Base-by-base conservation (phyloP, 805 yeast genomes). In the Ogataea ganodermae region DNA sequence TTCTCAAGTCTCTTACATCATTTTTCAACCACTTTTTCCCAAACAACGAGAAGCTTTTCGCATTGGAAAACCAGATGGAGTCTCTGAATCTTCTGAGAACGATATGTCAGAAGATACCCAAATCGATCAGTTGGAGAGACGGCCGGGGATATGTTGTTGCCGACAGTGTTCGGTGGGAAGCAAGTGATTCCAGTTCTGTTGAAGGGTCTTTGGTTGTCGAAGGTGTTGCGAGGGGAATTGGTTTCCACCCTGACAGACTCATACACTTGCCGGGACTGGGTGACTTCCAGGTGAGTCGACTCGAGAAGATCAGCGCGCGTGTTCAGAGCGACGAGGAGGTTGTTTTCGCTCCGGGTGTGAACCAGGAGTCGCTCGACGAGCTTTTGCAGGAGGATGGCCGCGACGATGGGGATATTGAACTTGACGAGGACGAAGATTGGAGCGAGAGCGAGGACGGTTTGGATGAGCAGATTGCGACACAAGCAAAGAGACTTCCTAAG, bases 181-280 rank as follows among this genome's bases (percentile, higher is more conserved):
- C 67, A 4, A 48, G 55, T 9, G 54, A 17, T 16, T 13, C 31
- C 3, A 38, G 58, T 35, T 60, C 70, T 23, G 35, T 48, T 16
- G 68, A 67, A 24, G 74, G 75, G 3, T 52, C 61, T 6, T 62
- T 90, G 31, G 78, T 79, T 6, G 77, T 94, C 6, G 85, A 83
- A 62, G 99, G 99, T 42, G 78, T 81, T 4, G 89, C 88, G 4
- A 79, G 99, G 65, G 99, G 98, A 46, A 69, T 76, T 39, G 96
- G 96, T 0, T 83, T 94, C 67, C 79, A 82, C 55, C 79, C 86
- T 2, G 81, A 91, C 63, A 76, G 90, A 58, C 68, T 89, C 45
- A 80, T 95, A 31, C 96, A 92, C 62, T 71, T 95, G 26, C 96
- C 96, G 3, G 96, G 91, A 1, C 74, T 76, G 51, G 99, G 99